Evolutionary conservation across 257 asterid genomes (phyloP), one percentile per base, ranked within the genome.

Genomic region (Mentha longifolia): DNA sequence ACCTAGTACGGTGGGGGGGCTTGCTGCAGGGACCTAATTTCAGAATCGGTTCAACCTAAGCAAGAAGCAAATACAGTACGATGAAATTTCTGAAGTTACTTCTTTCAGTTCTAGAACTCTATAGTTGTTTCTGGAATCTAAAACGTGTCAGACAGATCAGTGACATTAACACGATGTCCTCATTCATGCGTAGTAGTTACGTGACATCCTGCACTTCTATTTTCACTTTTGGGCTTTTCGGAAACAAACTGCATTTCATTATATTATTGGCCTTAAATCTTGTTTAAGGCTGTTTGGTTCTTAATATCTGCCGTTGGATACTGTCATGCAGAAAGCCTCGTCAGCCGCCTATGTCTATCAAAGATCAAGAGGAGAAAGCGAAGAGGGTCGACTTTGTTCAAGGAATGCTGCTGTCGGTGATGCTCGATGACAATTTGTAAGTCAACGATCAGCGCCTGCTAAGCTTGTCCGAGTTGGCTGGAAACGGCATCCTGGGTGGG

Each of bases 341-440:
- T 54, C 81, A 85, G 66, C 82, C 94, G 52, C 93, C 96, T 0
- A 74, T 93, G 86, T 93, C 97, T 5, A 60, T 88, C 58, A 81
- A 93, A 79, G 98, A 93, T 61, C 81, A 87, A 77, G 98, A 90
- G 82, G 97, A 93, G 90, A 93, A 86, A 80, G 73, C 88, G 9
- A 86, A 89, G 88, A 85, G 90, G 76, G 83, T 96, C 12, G 77
- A 72, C 71, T 90, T 90, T 28, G 91, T 86, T 65, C 97, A 87
- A 73, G 97, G 95, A 25, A 47, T 90, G 84, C 78, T 93, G 70
- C 68, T 86, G 81, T 93, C 98, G 43, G 74, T 88, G 31, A 81
- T 93, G 77, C 77, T 93, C 49, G 92, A 84, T 46, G 95, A 86
- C 74, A 77, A 73, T 77, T 83, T 76, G 75, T 77, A 71, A 81